Evolutionary conservation across 2,329 filamentous ascomycete species (phyloP), one percentile per base, ranked within the genome.

Genomic region (Alternaria ventricosa): DNA sequence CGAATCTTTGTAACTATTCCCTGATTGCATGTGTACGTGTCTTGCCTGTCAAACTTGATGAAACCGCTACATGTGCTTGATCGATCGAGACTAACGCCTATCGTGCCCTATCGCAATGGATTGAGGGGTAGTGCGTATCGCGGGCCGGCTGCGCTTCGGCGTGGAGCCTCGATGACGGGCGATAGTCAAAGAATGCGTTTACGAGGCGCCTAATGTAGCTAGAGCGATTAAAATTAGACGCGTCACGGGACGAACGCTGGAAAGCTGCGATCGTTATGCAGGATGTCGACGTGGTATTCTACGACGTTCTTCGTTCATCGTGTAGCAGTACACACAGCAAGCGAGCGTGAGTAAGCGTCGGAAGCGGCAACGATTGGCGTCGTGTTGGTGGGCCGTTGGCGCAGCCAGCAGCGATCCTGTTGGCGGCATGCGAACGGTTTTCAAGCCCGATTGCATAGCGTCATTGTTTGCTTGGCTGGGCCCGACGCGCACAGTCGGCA

Each of bases 361-460:
- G 44, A 62, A 55, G 47, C 50, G 59, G 63, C 59, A 66, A 57
- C 28, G 64, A 59, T 66, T 66, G 57, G 64, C 64, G 61, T 50
- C 28, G 50, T 13, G 55, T 57, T 59, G 57, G 64, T 59, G 43
- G 57, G 57, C 63, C 61, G 57, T 63, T 63, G 51, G 27, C n/a
- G 33, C 33, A 36, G 33, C 33, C 33, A 36, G 49, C 25, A 51
- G 50, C 53, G 61, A 61, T 61, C 36, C 47, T 55, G 60, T 63
- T 53, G 61, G 58, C 62, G 51, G 41, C 51, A 66, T 66, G 64
- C 64, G 64, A 66, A 64, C 64, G 55, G 61, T 63, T 50, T 53
- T 56, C 25, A 28, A 56, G 54, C 18, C 28, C 45, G 30, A 50
- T 53, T 62, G 55, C 12, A 45, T 63, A 59, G 64, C 61, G 64